phyloP scores from a whole-genome alignment of 2,329 filamentous ascomycete genomes.

The Stagonosporopsis vannaccii region DNA sequence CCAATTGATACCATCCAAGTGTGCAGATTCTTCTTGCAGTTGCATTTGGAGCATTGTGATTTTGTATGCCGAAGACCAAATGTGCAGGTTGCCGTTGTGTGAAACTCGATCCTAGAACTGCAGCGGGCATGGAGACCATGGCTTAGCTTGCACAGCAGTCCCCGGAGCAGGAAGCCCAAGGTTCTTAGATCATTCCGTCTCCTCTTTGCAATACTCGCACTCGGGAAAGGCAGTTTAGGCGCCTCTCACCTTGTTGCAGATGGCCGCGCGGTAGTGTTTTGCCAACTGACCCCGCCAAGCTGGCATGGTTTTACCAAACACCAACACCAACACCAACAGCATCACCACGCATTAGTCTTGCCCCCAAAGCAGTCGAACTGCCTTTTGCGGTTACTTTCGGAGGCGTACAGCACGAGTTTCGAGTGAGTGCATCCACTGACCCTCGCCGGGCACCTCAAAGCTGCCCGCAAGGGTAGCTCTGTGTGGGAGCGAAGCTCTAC shows the following conservation, averaged over 20 bases:
- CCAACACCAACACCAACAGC: slow-evolving; percentile 4
- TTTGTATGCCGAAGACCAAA: neutral
- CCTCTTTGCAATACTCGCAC: neutral
- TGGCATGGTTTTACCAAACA: slow-evolving; percentile 8
- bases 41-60: no score
- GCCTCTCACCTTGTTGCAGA: neutral
- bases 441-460: neutral
- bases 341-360: neutral
- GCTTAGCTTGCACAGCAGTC: neutral
- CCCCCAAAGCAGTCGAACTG: neutral
- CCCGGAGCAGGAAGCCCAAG: neutral
- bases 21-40: no score
- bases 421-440: neutral
- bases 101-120: neutral
- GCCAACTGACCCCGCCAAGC: neutral
- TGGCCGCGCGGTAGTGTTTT: neutral
- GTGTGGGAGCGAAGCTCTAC: neutral
- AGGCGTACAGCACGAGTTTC: neutral
- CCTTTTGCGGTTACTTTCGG: neutral
- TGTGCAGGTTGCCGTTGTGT: neutral
- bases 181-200: neutral
- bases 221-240: neutral
- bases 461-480: neutral
- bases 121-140: neutral
- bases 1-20: neutral